A percentile compares a stretch with the other conserved stretches of the same genome.
phyloP scores from a whole-genome alignment of 2,329 filamentous ascomycete genomes.

The Coniochaeta hoffmannii region DNA sequence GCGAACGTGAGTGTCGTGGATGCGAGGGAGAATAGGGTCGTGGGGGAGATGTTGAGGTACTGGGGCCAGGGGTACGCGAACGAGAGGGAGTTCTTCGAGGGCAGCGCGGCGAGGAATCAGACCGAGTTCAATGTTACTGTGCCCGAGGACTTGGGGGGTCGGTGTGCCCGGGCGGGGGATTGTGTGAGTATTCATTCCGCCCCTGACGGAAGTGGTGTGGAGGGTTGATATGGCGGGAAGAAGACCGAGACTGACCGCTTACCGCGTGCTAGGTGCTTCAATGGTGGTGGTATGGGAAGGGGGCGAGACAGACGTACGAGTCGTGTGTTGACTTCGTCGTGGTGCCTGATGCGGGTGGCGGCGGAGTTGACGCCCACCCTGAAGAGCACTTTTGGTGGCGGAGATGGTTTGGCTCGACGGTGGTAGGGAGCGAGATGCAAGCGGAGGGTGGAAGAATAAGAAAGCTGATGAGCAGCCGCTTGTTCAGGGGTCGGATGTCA shows the following conservation, averaged over 20 bases:
- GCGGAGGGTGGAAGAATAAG: not conserved
- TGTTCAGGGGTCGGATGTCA: not conserved
- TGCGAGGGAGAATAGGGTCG: conserved; percentile 30
- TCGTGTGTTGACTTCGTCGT: conserved; percentile 5
- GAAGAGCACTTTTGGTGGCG: not conserved
- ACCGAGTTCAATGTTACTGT: conserved; percentile 4
- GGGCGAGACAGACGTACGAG: conserved; percentile 3
- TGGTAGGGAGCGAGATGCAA: not conserved
- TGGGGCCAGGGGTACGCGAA: not conserved
- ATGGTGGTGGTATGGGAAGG: conserved; percentile 5
- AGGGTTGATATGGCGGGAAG: not conserved
- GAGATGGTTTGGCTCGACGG: not conserved
- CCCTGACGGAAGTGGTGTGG: too few species aligned
- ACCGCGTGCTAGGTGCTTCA: conserved; percentile 4
- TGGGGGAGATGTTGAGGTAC: conserved; percentile 27
- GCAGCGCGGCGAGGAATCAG: conserved; percentile 1
- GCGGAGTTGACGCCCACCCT: not conserved
- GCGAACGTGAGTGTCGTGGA: conserved; percentile 35
- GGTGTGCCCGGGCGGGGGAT: not conserved
- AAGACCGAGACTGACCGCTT: not conserved
- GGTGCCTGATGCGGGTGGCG: not conserved
- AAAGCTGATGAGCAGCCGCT: not conserved
- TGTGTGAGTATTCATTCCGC: not conserved
- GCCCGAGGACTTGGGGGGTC: not conserved
- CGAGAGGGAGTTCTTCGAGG: conserved; percentile 4